Evolutionary conservation across 1,284 basidiomycete genomes (phyloP).

Genomic region (Porogramme epimiltina): DNA sequence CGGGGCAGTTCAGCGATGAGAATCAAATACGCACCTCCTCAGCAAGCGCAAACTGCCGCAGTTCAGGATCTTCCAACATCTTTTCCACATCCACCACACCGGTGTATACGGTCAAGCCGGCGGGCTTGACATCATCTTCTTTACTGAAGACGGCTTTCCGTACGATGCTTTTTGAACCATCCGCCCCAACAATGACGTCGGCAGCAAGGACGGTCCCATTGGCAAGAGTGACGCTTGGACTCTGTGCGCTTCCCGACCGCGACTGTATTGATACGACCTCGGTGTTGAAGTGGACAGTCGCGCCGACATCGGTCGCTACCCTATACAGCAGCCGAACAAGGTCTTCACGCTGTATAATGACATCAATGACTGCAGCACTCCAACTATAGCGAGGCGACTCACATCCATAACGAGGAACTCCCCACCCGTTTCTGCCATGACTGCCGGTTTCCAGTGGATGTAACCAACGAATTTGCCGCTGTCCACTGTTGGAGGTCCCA

Average conservation of each 20-base stretch:
- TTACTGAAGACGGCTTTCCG: constrained; percentile 28
- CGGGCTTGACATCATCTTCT: constrained; percentile 11
- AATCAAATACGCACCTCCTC: constrained; percentile 15
- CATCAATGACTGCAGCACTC: not conserved
- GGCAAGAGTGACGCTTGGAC: constrained; percentile 35
- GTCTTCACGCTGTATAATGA: constrained; percentile 46
- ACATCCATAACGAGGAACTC: constrained; percentile 45
- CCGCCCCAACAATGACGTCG: constrained; percentile 44
- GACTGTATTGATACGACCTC: constrained; percentile 30
- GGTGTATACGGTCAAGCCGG: constrained; percentile 16
- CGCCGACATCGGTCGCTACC: constrained; percentile 43
- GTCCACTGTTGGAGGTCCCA: not conserved
- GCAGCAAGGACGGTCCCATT: constrained; percentile 38
- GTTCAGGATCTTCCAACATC: constrained; percentile 12
- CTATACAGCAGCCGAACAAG: constrained; percentile 46
- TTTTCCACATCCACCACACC: constrained; percentile 12
- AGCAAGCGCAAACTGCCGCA: constrained; percentile 8
- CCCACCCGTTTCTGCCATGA: constrained; percentile 55
- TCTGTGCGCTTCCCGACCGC: constrained; percentile 15
- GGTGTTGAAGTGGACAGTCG: constrained; percentile 40
- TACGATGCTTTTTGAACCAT: constrained; percentile 32
- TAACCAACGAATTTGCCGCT: constrained; percentile 37
- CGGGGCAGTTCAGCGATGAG: not conserved
- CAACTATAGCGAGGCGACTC: constrained; percentile 6
- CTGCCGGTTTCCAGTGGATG: constrained; percentile 52